Conservation (phyloP, 208 protist genomes). For the Trypanosoma platydactyli region DNA sequence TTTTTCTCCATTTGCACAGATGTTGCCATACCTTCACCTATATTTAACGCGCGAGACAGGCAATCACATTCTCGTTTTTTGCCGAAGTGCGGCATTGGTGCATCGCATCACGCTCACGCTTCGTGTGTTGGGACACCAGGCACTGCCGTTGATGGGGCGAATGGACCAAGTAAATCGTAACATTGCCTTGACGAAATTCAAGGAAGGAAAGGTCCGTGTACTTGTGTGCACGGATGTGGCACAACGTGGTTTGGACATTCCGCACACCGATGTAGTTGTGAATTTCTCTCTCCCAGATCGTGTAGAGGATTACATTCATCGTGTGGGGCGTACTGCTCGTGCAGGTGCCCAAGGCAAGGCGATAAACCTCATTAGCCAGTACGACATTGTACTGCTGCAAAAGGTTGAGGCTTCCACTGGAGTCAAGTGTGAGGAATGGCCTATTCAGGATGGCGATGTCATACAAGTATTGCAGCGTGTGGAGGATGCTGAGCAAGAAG, state of each 20-base stretch:
- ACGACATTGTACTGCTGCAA: slow-evolving; percentile 98
- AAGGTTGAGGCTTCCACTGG: slow-evolving; percentile 96
- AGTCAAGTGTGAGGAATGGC: slow-evolving; percentile 91
- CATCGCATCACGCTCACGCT: slow-evolving; percentile 91
- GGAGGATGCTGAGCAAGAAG: slow-evolving; percentile 91
- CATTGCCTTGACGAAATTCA: slow-evolving; percentile 89
- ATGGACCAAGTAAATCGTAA: slow-evolving; percentile 92
- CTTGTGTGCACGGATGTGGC: slow-evolving; percentile 94
- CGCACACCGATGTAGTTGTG: slow-evolving; percentile 96
- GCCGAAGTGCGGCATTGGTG: slow-evolving; percentile 86
- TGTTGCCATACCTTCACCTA: slow-evolving; percentile 87
- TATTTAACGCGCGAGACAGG: slow-evolving; percentile 89
- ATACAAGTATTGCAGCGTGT: slow-evolving; percentile 80
- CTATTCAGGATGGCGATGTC: slow-evolving; percentile 74
- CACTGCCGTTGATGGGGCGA: slow-evolving; percentile 91
- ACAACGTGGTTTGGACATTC: slow-evolving; percentile 97
- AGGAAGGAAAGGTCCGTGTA: slow-evolving; percentile 86
- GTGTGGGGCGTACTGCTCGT: slow-evolving; percentile 96
- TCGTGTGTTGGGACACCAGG: slow-evolving; percentile 86
- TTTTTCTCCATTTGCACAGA: slow-evolving; percentile 95
- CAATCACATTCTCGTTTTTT: slow-evolving; percentile 92
- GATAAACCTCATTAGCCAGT: slow-evolving; percentile 94
- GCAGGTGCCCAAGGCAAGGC: slow-evolving; percentile 93
- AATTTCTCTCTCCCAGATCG: slow-evolving; percentile 97
- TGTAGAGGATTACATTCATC: slow-evolving; percentile 98